phyloP scores from a whole-genome alignment of 2,329 filamentous ascomycete genomes.

The Phoma sp. region DNA sequence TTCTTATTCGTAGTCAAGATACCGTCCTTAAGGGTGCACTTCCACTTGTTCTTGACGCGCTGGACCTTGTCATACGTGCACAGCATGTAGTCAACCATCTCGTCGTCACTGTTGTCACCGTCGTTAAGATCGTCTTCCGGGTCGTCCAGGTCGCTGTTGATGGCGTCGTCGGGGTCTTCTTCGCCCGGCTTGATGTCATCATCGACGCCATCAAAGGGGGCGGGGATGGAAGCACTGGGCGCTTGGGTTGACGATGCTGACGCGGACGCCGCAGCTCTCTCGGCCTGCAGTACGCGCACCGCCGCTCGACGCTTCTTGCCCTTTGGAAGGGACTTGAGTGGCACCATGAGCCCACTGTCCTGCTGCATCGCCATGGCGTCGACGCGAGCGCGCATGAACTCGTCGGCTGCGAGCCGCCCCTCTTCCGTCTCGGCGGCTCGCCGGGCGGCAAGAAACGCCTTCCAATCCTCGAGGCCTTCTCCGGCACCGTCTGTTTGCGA shows the following conservation, averaged over 20 bases:
- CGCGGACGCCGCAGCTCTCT: no score
- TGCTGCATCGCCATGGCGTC: conserved; percentile 69
- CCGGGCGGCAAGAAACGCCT: conserved; percentile 65
- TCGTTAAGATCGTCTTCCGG: conserved; percentile 82
- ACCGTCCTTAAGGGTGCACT: conserved; percentile 97
- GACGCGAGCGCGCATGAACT: conserved; percentile 71
- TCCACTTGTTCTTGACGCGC: conserved; percentile 95
- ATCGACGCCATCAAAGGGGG: conserved; percentile 58
- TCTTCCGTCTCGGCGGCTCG: conserved; percentile 58
- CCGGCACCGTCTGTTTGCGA: conserved; percentile 81
- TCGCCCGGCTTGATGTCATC: conserved; percentile 62
- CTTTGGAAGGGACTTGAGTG: conserved; percentile 64
- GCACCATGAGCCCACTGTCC: conserved; percentile 79
- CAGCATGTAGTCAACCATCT: conserved; percentile 88
- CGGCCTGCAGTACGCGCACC: conserved; percentile 57
- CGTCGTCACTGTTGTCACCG: conserved; percentile 86
- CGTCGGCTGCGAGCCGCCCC: conserved; percentile 64
- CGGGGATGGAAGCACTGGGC: conserved; percentile 17
- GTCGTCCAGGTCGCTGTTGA: conserved; percentile 98
- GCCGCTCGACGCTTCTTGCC: conserved; percentile 50
- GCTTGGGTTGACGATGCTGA: conserved; percentile 27
- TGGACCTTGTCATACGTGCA: conserved; percentile 99
- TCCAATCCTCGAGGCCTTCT: conserved; percentile 62
- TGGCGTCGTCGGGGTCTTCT: conserved; percentile 82
- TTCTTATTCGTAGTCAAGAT: conserved; percentile 91